Evolutionary conservation across 108 stramenopile genomes (phyloP).

Genomic region (Skeletonema costatum): DNA sequence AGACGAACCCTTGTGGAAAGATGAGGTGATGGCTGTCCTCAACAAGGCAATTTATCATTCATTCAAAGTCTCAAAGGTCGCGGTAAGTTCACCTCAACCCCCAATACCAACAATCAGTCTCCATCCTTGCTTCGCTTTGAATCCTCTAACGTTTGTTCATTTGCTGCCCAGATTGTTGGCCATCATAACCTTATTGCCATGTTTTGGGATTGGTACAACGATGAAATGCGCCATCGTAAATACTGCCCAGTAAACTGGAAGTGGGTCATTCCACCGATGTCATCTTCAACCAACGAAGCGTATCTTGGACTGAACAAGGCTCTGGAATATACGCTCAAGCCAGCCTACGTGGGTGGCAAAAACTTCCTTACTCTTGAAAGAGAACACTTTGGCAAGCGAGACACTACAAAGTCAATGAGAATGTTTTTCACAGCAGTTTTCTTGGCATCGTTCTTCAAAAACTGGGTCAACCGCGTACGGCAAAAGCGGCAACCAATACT

Average conservation of each 20-base stretch:
- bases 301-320: conserved; percentile 29
- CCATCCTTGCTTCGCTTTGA: too few relatives aligned
- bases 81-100: too few relatives aligned
- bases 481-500: conserved; percentile 1
- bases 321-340: conserved; percentile 27
- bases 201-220: conserved; percentile 34
- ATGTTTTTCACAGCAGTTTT: neutral
- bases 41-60: conserved; percentile 33
- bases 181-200: conserved; percentile 32
- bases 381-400: conserved; percentile 11
- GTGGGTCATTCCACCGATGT: conserved; percentile 27
- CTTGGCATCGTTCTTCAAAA: conserved; percentile 1
- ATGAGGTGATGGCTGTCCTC: conserved; percentile 16
- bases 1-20: conserved; percentile 15
- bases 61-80: conserved; percentile 16
- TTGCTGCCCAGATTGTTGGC: too few relatives aligned
- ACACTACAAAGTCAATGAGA: neutral
- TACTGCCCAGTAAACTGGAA: conserved; percentile 30
- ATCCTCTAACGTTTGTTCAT: too few relatives aligned
- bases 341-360: conserved; percentile 16
- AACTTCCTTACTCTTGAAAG: conserved; percentile 3
- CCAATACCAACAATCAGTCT: too few relatives aligned
- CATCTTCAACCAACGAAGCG: conserved; percentile 15
- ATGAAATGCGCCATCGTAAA: conserved; percentile 13
- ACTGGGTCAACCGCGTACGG: neutral